These are phyloP conservation scores for Penicillium sp. DNA, from an alignment of 2,329 filamentous ascomycete species.

Conservation along the genomic window DNA sequence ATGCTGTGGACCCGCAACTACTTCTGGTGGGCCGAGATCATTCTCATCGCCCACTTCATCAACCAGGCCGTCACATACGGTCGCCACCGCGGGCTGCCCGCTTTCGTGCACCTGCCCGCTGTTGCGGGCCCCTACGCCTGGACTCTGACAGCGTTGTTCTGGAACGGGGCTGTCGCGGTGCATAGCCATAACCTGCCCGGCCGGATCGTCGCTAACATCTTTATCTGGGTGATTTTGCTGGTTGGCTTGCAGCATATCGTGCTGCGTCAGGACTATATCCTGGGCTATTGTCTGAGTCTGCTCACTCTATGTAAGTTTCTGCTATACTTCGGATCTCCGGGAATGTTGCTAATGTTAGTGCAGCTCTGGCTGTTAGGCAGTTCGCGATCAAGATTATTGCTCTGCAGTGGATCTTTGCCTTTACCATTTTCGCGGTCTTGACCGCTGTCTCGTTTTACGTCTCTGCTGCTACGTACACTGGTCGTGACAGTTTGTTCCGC, in stretches of 20 bases:
- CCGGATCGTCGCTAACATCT: conserved; percentile 78
- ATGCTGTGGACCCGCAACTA: conserved; percentile 74
- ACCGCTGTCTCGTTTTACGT: conserved; percentile 61
- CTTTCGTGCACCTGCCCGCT: conserved; percentile 70
- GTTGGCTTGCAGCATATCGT: conserved; percentile 74
- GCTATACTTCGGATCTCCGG: background rate
- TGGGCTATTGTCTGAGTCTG: conserved; percentile 73
- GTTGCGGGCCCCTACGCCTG: conserved; percentile 76
- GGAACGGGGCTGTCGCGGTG: conserved; percentile 82
- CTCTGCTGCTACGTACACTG: conserved; percentile 32
- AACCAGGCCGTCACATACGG: conserved; percentile 77
- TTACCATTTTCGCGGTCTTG: conserved; percentile 71
- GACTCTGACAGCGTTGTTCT: conserved; percentile 82
- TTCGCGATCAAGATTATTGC: conserved; percentile 68
- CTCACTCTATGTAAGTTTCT: conserved; percentile 60
- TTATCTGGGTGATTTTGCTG: conserved; percentile 76
- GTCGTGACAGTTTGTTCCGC: conserved; percentile 36
- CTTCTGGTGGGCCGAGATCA: conserved; percentile 70
- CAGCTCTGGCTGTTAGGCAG: conserved; percentile 69
- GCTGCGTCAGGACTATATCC: conserved; percentile 68
- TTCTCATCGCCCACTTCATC: conserved; percentile 75
- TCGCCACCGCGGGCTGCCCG: conserved; percentile 66
- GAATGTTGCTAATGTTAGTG: background rate
- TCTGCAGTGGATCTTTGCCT: conserved; percentile 90
- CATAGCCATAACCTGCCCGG: conserved; percentile 62